A percentile compares a stretch with the other conserved stretches of the same genome.
Conservation (phyloP, 768 basidiomycete species). For the Royoungia palumana region DNA sequence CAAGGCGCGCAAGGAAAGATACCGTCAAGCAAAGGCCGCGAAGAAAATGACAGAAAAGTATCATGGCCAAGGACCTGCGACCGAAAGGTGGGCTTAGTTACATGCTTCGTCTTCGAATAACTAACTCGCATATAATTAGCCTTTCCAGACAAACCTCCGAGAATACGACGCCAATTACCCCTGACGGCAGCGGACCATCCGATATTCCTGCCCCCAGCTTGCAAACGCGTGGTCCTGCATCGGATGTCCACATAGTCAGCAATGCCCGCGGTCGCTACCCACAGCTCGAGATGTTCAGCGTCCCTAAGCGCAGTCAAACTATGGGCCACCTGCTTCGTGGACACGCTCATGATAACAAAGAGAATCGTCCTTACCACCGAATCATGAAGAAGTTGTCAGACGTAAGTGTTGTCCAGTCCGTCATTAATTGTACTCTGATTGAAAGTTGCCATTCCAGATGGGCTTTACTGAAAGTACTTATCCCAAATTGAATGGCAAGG, state of each 20-base stretch:
- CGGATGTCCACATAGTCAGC: slow-evolving; percentile 51
- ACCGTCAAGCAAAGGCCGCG: slow-evolving; percentile 55
- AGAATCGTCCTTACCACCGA: slow-evolving; percentile 43
- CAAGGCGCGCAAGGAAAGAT: slow-evolving; percentile 66
- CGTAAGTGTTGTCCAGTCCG: slow-evolving; percentile 39
- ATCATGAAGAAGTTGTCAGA: slow-evolving; percentile 61
- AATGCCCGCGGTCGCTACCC: slow-evolving; percentile 60
- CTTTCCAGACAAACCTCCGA: slow-evolving; percentile 27
- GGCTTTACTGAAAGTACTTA: slow-evolving; percentile 63
- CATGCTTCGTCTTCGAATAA: neutral
- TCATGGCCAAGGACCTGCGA: slow-evolving; percentile 16
- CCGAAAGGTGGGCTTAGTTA: slow-evolving; percentile 25
- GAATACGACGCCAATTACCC: slow-evolving; percentile 9
- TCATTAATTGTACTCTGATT: slow-evolving; percentile 5
- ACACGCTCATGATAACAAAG: slow-evolving; percentile 18
- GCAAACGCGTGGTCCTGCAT: slow-evolving; percentile 14
- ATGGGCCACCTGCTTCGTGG: slow-evolving; percentile 24
- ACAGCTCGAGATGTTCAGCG: slow-evolving; percentile 58
- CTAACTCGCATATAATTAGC: slow-evolving; percentile 12
- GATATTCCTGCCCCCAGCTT: slow-evolving; percentile 3
- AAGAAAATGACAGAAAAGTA: slow-evolving; percentile 38
- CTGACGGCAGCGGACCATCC: slow-evolving; percentile 1
- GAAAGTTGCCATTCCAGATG: slow-evolving; percentile 47
- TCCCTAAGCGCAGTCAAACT: slow-evolving; percentile 44
- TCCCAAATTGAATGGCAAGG: slow-evolving; percentile 48